Conservation (phyloP, 2,329 filamentous ascomycete genomes). For the Paracoccidioides brasiliensis region DNA sequence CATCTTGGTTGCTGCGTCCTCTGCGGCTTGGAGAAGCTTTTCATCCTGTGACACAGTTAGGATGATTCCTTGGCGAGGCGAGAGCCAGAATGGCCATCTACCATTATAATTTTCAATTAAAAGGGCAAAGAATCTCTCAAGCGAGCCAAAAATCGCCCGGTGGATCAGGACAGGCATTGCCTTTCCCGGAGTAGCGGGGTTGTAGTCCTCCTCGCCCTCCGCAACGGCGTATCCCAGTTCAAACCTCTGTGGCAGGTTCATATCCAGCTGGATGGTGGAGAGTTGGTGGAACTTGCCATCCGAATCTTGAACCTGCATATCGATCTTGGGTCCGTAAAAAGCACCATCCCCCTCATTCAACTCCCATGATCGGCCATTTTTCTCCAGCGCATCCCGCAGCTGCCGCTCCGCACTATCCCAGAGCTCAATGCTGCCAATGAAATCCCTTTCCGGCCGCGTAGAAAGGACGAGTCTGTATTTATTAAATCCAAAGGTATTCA, state of each 20-base stretch:
- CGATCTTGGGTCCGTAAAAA: slow-evolving; percentile 87
- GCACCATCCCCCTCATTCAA: slow-evolving; percentile 73
- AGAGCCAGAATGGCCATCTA: slow-evolving; percentile 79
- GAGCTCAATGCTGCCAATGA: slow-evolving; percentile 60
- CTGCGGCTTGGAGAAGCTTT: slow-evolving; percentile 32
- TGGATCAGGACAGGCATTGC: slow-evolving; percentile 71
- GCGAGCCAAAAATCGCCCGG: slow-evolving; percentile 68
- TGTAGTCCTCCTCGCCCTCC: slow-evolving; percentile 30
- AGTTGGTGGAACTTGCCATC: slow-evolving; percentile 80
- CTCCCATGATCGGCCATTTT: slow-evolving; percentile 54
- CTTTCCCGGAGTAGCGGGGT: slow-evolving; percentile 37
- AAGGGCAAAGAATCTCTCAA: slow-evolving; percentile 74
- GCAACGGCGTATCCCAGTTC: slow-evolving; percentile 55
- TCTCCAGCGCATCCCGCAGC: slow-evolving; percentile 49
- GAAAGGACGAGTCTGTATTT: slow-evolving; percentile 66
- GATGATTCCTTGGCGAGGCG: slow-evolving; percentile 62
- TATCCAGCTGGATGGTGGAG: slow-evolving; percentile 79
- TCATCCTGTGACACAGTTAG: slow-evolving; percentile 53
- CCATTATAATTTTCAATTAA: slow-evolving; percentile 73
- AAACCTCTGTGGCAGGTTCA: slow-evolving; percentile 76
- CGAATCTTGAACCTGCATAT: slow-evolving; percentile 67
- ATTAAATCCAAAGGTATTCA: slow-evolving; percentile 55
- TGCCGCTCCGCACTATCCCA: slow-evolving; percentile 58
- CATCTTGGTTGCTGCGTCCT: slow-evolving; percentile 40
- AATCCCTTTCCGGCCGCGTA: slow-evolving; percentile 62